These are phyloP conservation scores for Solanum virginianum DNA, from an alignment of 257 asterid species.

Conservation along the genomic window DNA sequence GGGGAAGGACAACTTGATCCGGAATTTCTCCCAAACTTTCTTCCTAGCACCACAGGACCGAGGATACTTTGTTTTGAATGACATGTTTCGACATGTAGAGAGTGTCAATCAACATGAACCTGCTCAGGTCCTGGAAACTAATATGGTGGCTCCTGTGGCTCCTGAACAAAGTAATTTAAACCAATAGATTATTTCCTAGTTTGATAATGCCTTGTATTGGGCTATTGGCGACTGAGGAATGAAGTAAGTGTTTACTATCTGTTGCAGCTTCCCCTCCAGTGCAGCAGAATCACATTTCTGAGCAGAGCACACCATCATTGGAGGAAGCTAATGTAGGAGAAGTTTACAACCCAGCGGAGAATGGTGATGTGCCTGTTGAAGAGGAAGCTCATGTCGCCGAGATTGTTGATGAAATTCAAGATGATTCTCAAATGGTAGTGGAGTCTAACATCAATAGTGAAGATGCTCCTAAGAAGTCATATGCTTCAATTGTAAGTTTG, in stretches of 20 bases:
- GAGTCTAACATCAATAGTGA: conserved; percentile 7
- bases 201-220: not conserved
- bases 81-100: conserved; percentile 65
- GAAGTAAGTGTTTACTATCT: not conserved
- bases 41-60: conserved; percentile 93
- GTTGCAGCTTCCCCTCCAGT: conserved; percentile 34
- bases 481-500: conserved; percentile 2
- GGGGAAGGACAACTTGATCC: conserved; percentile 36
- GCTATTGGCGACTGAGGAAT: not conserved
- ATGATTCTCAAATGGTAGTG: not conserved
- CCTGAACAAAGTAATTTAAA: conserved; percentile 42
- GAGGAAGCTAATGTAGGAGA: not conserved
- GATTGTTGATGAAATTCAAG: not conserved
- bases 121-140: conserved; percentile 14
- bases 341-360: not conserved
- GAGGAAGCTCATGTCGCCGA: conserved; percentile 55
- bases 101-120: conserved; percentile 10
- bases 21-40: conserved; percentile 68
- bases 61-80: conserved; percentile 89
- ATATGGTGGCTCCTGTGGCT: conserved; percentile 33
- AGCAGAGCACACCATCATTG: conserved; percentile 19
- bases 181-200: not conserved
- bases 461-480: conserved; percentile 1
- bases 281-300: conserved; percentile 41
- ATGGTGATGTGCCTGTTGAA: not conserved